A percentile compares a stretch with the other conserved stretches of the same genome.
These are phyloP conservation scores for Neurospora sp. DNA, from an alignment of 495 filamentous ascomycete genomes.

Conservation along the genomic window DNA sequence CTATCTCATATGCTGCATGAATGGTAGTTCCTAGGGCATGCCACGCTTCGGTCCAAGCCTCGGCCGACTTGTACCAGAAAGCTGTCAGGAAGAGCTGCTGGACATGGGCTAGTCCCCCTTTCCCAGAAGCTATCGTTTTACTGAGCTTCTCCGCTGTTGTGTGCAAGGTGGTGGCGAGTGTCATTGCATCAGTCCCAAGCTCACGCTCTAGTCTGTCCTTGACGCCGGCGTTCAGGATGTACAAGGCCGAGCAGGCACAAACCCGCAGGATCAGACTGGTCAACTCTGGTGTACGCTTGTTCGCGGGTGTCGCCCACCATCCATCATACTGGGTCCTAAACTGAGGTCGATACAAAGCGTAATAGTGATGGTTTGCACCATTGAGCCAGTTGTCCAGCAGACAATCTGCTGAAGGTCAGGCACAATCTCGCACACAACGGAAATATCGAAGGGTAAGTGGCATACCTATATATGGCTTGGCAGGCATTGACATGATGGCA, in stretches of 20 bases:
- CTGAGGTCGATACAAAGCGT: slow-evolving; percentile 36
- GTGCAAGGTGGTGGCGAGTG: slow-evolving; percentile 33
- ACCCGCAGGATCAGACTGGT: slow-evolving; percentile 44
- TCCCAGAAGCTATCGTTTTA: slow-evolving; percentile 34
- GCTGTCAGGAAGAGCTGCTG: slow-evolving; percentile 44
- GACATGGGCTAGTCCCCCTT: slow-evolving; percentile 38
- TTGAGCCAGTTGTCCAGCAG: slow-evolving; percentile 40
- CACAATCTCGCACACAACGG: not conserved
- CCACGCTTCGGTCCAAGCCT: slow-evolving; percentile 44
- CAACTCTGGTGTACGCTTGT: slow-evolving; percentile 30
- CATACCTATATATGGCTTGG: slow-evolving; percentile 24
- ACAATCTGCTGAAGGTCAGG: slow-evolving; percentile 33
- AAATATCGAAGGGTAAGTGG: not conserved
- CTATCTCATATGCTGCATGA: slow-evolving; percentile 43
- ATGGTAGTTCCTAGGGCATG: slow-evolving; percentile 37
- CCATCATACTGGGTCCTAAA: slow-evolving; percentile 38
- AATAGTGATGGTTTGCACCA: slow-evolving; percentile 41
- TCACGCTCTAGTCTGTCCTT: slow-evolving; percentile 38
- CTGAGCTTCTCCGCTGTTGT: slow-evolving; percentile 35
- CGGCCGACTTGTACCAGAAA: slow-evolving; percentile 44
- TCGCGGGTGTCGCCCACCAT: slow-evolving; percentile 35
- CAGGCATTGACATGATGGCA: slow-evolving; percentile 11
- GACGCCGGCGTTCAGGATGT: slow-evolving; percentile 25
- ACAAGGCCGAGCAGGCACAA: slow-evolving; percentile 41
- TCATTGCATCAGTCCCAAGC: slow-evolving; percentile 27